Evolutionary conservation across 179 eudicot genomes (phyloP).

Genomic region (Vitellaria paradoxa): DNA sequence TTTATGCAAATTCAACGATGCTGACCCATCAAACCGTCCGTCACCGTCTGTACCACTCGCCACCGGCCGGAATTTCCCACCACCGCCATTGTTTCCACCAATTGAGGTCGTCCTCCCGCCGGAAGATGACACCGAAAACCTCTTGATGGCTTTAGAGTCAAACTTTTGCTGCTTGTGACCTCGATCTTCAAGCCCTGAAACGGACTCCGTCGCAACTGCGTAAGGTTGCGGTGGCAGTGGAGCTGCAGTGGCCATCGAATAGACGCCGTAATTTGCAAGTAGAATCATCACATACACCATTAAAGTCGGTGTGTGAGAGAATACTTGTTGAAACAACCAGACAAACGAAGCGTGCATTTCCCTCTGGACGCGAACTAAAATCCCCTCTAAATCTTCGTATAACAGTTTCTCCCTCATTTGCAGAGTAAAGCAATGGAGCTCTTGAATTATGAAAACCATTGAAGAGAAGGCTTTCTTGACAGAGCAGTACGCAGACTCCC

Average conservation of each 20-base stretch:
- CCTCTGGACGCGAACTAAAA: constrained; percentile 55
- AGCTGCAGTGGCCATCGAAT: constrained; percentile 57
- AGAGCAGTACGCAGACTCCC: constrained; percentile 61
- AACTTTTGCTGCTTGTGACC: constrained; percentile 15
- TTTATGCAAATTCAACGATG: constrained; percentile 21
- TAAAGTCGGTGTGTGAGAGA: constrained; percentile 80
- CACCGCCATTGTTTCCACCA: constrained; percentile 69
- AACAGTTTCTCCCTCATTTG: constrained; percentile 59
- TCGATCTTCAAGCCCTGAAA: constrained; percentile 9
- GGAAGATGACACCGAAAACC: constrained; percentile 28
- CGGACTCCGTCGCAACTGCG: constrained; percentile 1
- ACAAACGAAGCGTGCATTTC: constrained; percentile 91
- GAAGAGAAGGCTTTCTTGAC: constrained; percentile 76
- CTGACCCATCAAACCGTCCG: constrained; percentile 32
- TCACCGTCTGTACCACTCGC: constrained; percentile 72
- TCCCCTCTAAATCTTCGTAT: constrained; percentile 72
- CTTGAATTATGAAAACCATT: constrained; percentile 87
- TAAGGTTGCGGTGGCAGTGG: constrained; percentile 16
- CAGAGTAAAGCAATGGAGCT: constrained; percentile 60
- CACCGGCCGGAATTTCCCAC: constrained; percentile 37
- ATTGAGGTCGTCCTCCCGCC: constrained; percentile 44
- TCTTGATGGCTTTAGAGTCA: constrained; percentile 37
- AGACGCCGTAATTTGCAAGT: constrained; percentile 80
- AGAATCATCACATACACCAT: constrained; percentile 90
- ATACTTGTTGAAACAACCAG: constrained; percentile 88